A percentile compares a stretch with the other conserved stretches of the same genome.
These are phyloP conservation scores for Avicennia marina DNA, from an alignment of 257 asterid genomes.

Conservation along the genomic window DNA sequence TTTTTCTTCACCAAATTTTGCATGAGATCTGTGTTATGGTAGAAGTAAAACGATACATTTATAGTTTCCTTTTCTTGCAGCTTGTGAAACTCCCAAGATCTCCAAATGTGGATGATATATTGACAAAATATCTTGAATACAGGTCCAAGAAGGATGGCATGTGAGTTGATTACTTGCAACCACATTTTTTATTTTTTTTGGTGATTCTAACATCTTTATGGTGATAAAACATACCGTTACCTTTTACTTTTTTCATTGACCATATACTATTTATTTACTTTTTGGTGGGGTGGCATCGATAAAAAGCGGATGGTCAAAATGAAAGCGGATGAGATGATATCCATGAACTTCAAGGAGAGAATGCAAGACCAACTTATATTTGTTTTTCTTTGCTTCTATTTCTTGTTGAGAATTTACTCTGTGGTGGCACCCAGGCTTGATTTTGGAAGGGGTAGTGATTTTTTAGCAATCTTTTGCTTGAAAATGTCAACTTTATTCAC, in stretches of 20 bases:
- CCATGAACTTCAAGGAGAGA: not conserved
- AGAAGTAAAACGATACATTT: conserved; percentile 1
- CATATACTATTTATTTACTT: conserved; percentile 3
- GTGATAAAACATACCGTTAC: conserved; percentile 1
- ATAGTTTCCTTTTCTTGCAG: conserved; percentile 43
- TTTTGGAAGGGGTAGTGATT: too few species aligned
- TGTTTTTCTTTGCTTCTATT: too few species aligned
- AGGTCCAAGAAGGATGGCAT: conserved; percentile 77
- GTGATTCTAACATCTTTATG: conserved; percentile 1
- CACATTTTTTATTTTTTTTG: conserved; percentile 1
- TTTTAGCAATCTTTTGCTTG: too few species aligned
- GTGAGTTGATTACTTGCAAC: conserved; percentile 50
- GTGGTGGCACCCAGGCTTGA: too few species aligned
- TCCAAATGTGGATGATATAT: conserved; percentile 79
- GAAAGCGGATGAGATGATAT: conserved; percentile 10
- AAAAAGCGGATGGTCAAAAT: not conserved
- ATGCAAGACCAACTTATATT: too few species aligned
- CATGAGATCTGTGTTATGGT: not conserved
- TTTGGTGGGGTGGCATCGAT: not conserved
- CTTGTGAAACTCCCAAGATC: conserved; percentile 91
- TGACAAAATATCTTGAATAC: conserved; percentile 71
- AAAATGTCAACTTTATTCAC: too few species aligned
- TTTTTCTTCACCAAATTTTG: not conserved
- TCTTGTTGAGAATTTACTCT: too few species aligned
- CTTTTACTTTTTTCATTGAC: too few species aligned